Conservation (phyloP, 169 alveolate species). For the Cryptosporidium baileyi region DNA sequence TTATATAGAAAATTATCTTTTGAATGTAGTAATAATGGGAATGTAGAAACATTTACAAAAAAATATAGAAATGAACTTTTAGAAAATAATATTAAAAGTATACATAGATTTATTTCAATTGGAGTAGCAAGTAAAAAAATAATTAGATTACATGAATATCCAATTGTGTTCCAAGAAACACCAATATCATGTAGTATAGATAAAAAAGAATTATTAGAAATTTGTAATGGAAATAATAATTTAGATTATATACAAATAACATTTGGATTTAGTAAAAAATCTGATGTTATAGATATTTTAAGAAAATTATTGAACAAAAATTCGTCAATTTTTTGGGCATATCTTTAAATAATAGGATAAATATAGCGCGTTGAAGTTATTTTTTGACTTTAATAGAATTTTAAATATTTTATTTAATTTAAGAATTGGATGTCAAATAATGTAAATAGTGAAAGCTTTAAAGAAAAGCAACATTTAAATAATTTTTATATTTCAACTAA, state of each 20-base stretch:
- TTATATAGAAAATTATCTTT: constrained; percentile 2
- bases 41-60: constrained; percentile 17
- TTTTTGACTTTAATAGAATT: neutral
- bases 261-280: constrained; percentile 23
- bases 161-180: neutral
- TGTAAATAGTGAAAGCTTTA: neutral
- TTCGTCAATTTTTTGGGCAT: constrained; percentile 56
- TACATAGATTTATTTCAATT: neutral
- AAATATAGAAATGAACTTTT: constrained; percentile 1
- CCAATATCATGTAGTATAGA: neutral
- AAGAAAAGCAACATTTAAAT: no score
- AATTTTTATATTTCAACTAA: neutral
- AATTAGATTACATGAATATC: constrained; percentile 38
- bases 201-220: neutral
- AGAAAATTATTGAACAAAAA: neutral
- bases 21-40: constrained; percentile 41
- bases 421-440: neutral
- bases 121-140: constrained; percentile 29
- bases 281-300: neutral
- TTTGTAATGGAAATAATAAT: constrained; percentile 27
- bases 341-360: neutral
- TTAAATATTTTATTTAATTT: neutral
- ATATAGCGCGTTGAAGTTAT: neutral
- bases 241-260: constrained; percentile 36
- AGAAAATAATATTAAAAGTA: neutral